Evolutionary conservation across 2,329 filamentous ascomycete species (phyloP).

Genomic region (Pestalotiopsis sp.): DNA sequence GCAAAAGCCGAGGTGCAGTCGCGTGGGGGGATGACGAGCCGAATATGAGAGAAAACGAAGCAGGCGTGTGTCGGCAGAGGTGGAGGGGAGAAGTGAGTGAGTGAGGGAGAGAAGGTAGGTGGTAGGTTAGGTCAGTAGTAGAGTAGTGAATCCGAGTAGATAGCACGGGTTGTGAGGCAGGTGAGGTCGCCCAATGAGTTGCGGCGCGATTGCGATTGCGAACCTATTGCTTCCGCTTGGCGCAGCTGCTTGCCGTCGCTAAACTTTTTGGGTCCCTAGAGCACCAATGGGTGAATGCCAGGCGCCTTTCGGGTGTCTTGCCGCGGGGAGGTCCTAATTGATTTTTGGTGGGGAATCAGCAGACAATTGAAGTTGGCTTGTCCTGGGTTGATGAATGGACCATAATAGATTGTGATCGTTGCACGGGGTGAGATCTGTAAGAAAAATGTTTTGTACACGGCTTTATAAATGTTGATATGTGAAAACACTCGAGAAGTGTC

Average conservation of each 20-base stretch:
- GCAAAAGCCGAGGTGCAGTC: background rate
- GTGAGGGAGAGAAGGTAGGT: background rate
- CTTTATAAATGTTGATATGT: too few species aligned
- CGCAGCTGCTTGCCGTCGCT: background rate
- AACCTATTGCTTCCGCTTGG: background rate
- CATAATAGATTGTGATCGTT: background rate
- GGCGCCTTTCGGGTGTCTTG: background rate
- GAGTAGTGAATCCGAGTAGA: background rate
- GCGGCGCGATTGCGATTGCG: background rate
- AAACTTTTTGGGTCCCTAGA: slow-evolving; percentile 1
- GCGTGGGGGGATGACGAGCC: background rate
- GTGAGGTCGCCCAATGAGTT: background rate
- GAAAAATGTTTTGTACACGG: too few species aligned
- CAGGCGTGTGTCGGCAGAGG: background rate
- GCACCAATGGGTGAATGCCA: background rate
- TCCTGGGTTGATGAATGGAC: background rate
- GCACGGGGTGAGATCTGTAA: background rate
- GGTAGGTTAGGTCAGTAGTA: background rate
- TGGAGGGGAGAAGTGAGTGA: background rate
- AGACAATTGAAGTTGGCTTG: background rate
- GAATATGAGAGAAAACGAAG: background rate
- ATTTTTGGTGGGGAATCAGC: background rate
- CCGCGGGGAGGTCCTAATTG: background rate
- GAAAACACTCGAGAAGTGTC: too few species aligned
- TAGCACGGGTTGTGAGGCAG: background rate